Evolutionary conservation across 768 basidiomycete genomes (phyloP), one percentile per base, ranked within the genome.

Genomic region (Podaxis sp.): DNA sequence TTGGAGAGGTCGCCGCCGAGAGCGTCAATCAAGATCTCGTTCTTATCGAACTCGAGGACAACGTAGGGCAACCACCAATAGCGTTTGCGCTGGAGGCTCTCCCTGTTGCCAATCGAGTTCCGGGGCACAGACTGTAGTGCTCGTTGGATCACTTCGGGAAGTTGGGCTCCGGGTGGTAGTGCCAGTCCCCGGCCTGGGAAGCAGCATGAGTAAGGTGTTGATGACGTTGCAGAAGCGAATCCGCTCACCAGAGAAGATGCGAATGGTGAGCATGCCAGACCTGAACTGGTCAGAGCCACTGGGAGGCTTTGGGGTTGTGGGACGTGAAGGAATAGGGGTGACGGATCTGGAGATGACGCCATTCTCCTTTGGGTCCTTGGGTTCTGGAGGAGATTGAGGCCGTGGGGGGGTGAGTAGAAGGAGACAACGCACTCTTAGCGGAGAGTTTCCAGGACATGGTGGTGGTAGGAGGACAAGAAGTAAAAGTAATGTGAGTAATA

Each of bases 31-130:
- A 99, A 78, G 68, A 98, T 88, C 74, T 98, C 96, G 75, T 98
- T 98, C 82, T 94, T 94, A 78, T 94, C 92, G 79, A 96, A 96
- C 77, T 98, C 96, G 67, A 99, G 88, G 46, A 98, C 97, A 72
- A 98, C 91, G 68, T 91, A 98, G 29, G 97, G 97, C 38, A 99
- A 83, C 92, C 91, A 95, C 94, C 93, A 94, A 75, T 88, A 90
- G 63, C 95, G 93, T 74, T 89, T 93, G 66, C 97, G 84, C 73
- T 96, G 95, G 73, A 96, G 78, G 70, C 92, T 95, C 69, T 98
- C 96, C 50, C 96, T 84, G 73, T 93, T 90, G 74, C 86, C 88
- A 4, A 84, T 82, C 6, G 85, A 83, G 51, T 79, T 80, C 54
- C 86, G 79, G 3, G 85, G 83, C 5, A 82, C 77, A 17, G 83